A percentile compares a stretch with the other conserved stretches of the same genome.
These are phyloP conservation scores for Pholiota microspora DNA, from an alignment of 768 basidiomycete species.

Conservation along the genomic window DNA sequence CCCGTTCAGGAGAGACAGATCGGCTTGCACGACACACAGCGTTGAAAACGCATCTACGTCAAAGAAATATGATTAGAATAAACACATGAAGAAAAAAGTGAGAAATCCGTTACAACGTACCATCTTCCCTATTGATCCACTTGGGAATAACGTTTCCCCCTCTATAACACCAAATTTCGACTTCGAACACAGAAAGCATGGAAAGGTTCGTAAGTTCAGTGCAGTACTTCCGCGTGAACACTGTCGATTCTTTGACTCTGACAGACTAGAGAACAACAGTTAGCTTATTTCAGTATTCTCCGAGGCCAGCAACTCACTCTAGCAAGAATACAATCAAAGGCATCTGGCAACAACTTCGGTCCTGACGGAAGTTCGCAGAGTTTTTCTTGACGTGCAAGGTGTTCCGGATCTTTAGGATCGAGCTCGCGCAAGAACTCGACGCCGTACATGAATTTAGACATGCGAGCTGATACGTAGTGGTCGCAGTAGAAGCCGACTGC, in stretches of 20 bases:
- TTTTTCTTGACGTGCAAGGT: conserved; percentile 58
- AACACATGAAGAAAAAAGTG: background rate
- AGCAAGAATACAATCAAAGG: conserved; percentile 78
- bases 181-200: conserved; percentile 77
- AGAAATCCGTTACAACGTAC: conserved; percentile 27
- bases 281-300: too few relatives aligned
- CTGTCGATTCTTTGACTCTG: conserved; percentile 79
- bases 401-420: conserved; percentile 64
- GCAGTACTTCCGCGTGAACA: conserved; percentile 80
- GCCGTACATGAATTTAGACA: conserved; percentile 81
- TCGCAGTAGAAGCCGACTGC: conserved; percentile 84
- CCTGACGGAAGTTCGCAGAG: conserved; percentile 77
- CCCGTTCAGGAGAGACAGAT: conserved; percentile 67
- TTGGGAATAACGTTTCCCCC: conserved; percentile 69
- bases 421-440: conserved; percentile 75
- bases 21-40: conserved; percentile 74
- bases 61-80: background rate
- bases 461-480: conserved; percentile 78
- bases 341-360: conserved; percentile 75
- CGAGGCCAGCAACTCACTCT: conserved; percentile 60
- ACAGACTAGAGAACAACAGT: conserved; percentile 49
- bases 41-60: conserved; percentile 67
- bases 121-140: conserved; percentile 68
- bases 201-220: conserved; percentile 77
- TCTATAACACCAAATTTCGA: conserved; percentile 82